phyloP scores from a whole-genome alignment of 306 rosid species.

The Glycine soja region DNA sequence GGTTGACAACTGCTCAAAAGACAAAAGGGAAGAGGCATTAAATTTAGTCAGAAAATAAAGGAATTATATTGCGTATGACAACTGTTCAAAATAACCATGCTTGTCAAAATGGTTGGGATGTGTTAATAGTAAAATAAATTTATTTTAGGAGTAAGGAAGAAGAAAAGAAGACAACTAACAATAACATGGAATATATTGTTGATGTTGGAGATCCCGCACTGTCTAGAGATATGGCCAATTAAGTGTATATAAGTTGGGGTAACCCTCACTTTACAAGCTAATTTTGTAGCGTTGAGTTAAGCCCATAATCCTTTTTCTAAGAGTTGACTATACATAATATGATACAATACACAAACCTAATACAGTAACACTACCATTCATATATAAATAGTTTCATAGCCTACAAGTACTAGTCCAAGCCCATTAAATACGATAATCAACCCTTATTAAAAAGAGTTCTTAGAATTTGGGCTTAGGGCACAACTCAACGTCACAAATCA shows the following conservation, averaged over 20 bases:
- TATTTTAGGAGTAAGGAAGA: too few relatives aligned
- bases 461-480: not conserved
- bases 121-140: not conserved
- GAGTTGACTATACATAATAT: not conserved
- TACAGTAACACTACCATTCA: not conserved
- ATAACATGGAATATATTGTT: too few relatives aligned
- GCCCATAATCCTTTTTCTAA: too few relatives aligned
- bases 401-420: not conserved
- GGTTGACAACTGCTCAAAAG: slow-evolving; percentile 86
- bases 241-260: too few relatives aligned
- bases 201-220: too few relatives aligned
- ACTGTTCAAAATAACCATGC: slow-evolving; percentile 1
- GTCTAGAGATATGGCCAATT: too few relatives aligned
- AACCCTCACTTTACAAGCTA: too few relatives aligned
- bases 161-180: too few relatives aligned
- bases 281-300: too few relatives aligned
- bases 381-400: not conserved
- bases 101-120: not conserved
- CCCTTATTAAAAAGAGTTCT: too few relatives aligned
- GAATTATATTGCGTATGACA: slow-evolving; percentile 5
- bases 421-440: not conserved
- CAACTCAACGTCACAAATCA: not conserved
- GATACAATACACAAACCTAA: not conserved
- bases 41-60: slow-evolving; percentile 24
- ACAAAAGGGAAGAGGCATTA: slow-evolving; percentile 14